A percentile compares a stretch with the other conserved stretches of the same genome.
These are phyloP conservation scores for Takakia lepidozioides DNA, from an alignment of 225 moss, liverwort and hornwort genomes.

Conservation along the genomic window DNA sequence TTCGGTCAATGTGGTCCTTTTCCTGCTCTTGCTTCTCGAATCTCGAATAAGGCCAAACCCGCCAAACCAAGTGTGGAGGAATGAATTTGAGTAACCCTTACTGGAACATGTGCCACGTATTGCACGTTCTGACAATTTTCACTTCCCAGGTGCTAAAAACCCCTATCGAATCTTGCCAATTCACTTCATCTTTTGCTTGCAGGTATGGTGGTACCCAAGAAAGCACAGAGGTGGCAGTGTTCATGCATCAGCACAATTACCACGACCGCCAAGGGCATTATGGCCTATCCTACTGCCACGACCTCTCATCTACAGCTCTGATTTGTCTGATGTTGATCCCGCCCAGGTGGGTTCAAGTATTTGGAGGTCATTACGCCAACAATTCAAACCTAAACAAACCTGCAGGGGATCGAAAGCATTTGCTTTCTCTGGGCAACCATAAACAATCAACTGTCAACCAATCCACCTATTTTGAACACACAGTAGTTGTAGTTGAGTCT, in stretches of 20 bases:
- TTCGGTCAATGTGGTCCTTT: no score
- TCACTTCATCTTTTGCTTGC: no score
- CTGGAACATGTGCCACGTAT: no score
- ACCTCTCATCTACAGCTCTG: slow-evolving; percentile 78
- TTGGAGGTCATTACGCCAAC: not conserved
- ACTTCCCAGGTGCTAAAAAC: no score
- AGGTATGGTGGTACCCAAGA: slow-evolving; percentile 10
- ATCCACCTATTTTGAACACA: not conserved
- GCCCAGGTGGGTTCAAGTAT: slow-evolving; percentile 43
- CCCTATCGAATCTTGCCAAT: no score
- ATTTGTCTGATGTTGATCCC: slow-evolving; percentile 75
- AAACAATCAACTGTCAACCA: no score
- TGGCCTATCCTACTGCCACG: slow-evolving; percentile 79
- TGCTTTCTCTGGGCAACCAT: no score
- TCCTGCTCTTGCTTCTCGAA: no score
- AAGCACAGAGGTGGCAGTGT: slow-evolving; percentile 5
- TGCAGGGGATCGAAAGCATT: not conserved
- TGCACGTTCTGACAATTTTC: no score
- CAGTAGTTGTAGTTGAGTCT: not conserved
- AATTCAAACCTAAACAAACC: not conserved
- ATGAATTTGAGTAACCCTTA: no score
- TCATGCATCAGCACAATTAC: slow-evolving; percentile 37
- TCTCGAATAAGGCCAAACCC: no score
- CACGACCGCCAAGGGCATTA: slow-evolving; percentile 49
- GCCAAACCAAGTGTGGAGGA: no score